These are phyloP conservation scores for Niebla homalea DNA, from an alignment of 495 filamentous ascomycete species.

Conservation along the genomic window DNA sequence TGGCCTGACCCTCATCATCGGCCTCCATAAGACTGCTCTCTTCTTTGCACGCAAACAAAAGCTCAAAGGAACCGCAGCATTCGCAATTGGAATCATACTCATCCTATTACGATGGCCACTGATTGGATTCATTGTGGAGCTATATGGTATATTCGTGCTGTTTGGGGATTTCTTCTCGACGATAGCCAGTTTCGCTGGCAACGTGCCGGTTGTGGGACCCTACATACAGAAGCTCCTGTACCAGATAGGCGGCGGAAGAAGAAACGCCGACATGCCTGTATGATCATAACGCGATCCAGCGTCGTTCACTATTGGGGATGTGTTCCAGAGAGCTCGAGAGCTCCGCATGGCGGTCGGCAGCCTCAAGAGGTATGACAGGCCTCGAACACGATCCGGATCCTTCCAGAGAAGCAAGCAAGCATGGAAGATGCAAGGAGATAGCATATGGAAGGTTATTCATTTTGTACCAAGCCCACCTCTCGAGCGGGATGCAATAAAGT, in stretches of 20 bases:
- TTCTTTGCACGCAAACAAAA: constrained; percentile 95
- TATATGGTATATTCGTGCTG: constrained; percentile 82
- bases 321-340: background rate
- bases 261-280: constrained; percentile 68
- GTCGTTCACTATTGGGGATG: background rate
- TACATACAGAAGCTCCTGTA: constrained; percentile 62
- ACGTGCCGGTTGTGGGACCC: constrained; percentile 73
- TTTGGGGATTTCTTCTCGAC: constrained; percentile 97
- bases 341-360: background rate
- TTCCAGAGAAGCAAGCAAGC: background rate
- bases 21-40: constrained; percentile 71
- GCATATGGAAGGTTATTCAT: background rate
- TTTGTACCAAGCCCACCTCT: constrained; percentile 3
- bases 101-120: constrained; percentile 84
- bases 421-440: background rate
- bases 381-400: background rate
- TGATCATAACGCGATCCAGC: constrained; percentile 18
- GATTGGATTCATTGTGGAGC: constrained; percentile 76
- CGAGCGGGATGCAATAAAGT: constrained; percentile 14
- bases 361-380: background rate
- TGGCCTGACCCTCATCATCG: constrained; percentile 89
- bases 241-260: constrained; percentile 44
- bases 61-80: constrained; percentile 79
- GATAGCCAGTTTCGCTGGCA: constrained; percentile 72
- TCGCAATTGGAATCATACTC: constrained; percentile 67